Percentiles rank a stretch among this genome's conserved stretches.
Conservation (phyloP, 441 rosid genomes). For the Manihot esculenta region DNA sequence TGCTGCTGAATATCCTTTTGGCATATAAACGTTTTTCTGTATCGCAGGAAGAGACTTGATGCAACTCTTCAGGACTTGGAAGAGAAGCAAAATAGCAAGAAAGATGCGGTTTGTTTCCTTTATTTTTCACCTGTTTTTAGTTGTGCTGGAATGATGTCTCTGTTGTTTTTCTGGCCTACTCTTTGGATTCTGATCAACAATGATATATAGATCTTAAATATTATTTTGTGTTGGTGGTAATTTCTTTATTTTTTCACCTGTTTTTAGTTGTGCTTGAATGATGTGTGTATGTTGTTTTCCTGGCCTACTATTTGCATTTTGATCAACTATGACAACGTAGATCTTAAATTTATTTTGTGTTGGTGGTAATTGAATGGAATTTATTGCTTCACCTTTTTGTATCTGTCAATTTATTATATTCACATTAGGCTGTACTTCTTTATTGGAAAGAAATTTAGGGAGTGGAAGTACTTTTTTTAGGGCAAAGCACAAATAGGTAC, state of each 20-base stretch:
- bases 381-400: neutral
- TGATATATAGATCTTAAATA: neutral
- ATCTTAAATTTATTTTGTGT: too few species aligned
- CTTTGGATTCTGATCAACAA: neutral
- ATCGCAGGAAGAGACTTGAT: constrained; percentile 80
- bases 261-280: neutral
- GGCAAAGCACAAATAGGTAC: too few species aligned
- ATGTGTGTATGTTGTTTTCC: neutral
- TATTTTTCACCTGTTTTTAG: neutral
- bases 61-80: constrained; percentile 80
- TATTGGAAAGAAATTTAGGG: neutral
- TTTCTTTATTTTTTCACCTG: neutral
- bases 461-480: too few species aligned
- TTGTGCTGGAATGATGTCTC: neutral
- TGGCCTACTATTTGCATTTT: neutral
- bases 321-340: neutral
- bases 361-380: neutral
- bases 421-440: neutral
- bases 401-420: neutral
- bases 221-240: too few species aligned
- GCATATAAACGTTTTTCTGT: too few species aligned
- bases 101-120: constrained; percentile 64
- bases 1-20: too few species aligned
- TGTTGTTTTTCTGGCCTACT: neutral
- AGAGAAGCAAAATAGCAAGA: constrained; percentile 88